Base-by-base conservation (phyloP, 2,329 filamentous ascomycete species). In the Xylaria sp. region DNA sequence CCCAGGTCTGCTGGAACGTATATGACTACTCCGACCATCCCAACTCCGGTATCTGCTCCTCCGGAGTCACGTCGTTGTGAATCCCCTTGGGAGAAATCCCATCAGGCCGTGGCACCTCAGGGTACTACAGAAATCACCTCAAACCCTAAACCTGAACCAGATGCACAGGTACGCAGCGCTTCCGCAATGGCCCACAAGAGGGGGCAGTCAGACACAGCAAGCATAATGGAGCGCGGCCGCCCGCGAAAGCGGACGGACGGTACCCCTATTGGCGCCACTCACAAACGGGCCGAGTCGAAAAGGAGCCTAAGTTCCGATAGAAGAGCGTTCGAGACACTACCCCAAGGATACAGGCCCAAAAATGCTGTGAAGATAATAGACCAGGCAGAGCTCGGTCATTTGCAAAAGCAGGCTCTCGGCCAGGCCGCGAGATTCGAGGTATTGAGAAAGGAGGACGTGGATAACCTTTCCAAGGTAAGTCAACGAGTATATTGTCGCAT, bases 351-450 rank as follows among this genome's bases (percentile, higher is more conserved):
- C 76, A 84, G 81, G 66, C 83, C 86, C 1, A 78, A 77, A n/a
- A 84, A 90, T n/a, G 89, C 86, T 0, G 71, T 78, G 0, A 80
- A 79, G 36, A 81, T 83, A 56, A 75, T 91, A 20, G 82, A 82
- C 13, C 74, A 81, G 7, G 74, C 77, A 1, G 89, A 91, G 63
- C 76, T 88, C 15, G 78, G 78, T 10, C 79, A 81, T 4, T 79
- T 92, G 26, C 85, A 88, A 65, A 85, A 83, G 71, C 89, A 91
- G 75, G 89, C 90, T 1, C 79, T 88, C 44, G 86, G 87, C 36
- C 89, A 91, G 75, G 87, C 87, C 0, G 83, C 86, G 44, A 83
- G 87, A 36, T 92, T 92, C 69, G 88, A 91, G 77, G 84, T 92
- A n/a, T 82, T 92, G 26, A 82, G 81, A 56, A 83, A 84, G 60